phyloP scores from a whole-genome alignment of 176 grass and related monocot species.

The Ananas comosus region DNA sequence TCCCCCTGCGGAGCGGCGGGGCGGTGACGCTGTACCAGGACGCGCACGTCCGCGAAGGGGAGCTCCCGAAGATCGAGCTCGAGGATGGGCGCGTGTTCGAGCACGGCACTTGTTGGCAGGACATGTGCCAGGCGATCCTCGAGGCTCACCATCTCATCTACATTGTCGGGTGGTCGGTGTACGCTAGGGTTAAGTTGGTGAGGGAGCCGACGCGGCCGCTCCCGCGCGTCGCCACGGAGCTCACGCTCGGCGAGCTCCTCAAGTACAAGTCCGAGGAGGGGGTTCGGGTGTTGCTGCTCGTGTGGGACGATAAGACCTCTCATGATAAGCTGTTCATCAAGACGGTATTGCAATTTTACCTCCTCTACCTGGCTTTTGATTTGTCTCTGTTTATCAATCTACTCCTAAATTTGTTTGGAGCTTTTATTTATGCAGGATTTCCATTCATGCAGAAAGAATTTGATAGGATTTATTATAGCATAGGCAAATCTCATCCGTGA shows the following conservation, averaged over 20 bases:
- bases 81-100: constrained; percentile 38
- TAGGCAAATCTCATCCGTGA: too few species aligned
- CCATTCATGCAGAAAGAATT: too few species aligned
- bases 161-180: constrained; percentile 88
- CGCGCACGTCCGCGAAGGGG: constrained; percentile 61
- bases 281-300: constrained; percentile 82
- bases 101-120: constrained; percentile 82
- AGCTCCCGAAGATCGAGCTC: constrained; percentile 56
- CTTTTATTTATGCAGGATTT: too few species aligned
- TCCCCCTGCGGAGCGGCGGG: constrained; percentile 60
- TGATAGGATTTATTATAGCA: too few species aligned
- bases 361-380: not conserved
- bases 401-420: too few species aligned
- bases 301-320: constrained; percentile 98
- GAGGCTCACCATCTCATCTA: constrained; percentile 97
- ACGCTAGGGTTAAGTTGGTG: constrained; percentile 68
- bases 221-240: constrained; percentile 25
- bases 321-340: constrained; percentile 91
- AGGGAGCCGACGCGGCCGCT: constrained; percentile 57
- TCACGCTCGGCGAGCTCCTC: constrained; percentile 76
- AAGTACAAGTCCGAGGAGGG: constrained; percentile 98
- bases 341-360: constrained; percentile 30
- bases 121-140: constrained; percentile 91
- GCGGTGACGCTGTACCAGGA: constrained; percentile 78
- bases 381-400: too few species aligned